These are phyloP conservation scores for Heliosperma pusillum DNA, from an alignment of 148 eudicot species.

Conservation along the genomic window DNA sequence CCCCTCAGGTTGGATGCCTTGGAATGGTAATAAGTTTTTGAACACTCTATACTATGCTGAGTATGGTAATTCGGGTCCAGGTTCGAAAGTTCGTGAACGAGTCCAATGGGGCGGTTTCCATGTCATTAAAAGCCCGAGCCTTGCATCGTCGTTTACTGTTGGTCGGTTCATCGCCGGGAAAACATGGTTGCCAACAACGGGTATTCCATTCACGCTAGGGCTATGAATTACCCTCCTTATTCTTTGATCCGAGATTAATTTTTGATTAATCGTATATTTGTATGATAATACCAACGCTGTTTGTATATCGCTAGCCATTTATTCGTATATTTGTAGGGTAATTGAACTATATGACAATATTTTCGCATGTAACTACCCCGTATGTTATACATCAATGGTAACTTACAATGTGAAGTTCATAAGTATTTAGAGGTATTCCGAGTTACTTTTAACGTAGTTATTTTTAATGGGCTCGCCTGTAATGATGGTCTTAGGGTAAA, in stretches of 20 bases:
- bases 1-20: slow-evolving; percentile 50
- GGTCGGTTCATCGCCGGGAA: slow-evolving; percentile 50
- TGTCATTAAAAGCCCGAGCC: slow-evolving; percentile 23
- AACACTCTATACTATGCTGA: slow-evolving; percentile 58
- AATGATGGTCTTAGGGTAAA: too few relatives aligned
- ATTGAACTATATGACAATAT: too few relatives aligned
- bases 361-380: too few relatives aligned
- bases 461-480: too few relatives aligned
- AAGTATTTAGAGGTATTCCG: too few relatives aligned
- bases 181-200: slow-evolving; percentile 61
- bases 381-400: too few relatives aligned
- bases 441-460: too few relatives aligned
- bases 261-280: slow-evolving; percentile 19
- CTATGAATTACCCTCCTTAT: slow-evolving; percentile 26
- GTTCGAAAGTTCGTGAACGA: slow-evolving; percentile 32
- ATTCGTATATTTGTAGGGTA: not conserved
- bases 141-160: slow-evolving; percentile 36
- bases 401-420: too few relatives aligned
- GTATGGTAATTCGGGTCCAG: slow-evolving; percentile 51
- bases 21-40: slow-evolving; percentile 31
- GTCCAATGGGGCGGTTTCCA: slow-evolving; percentile 64
- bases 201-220: slow-evolving; percentile 50
- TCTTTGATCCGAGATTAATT: slow-evolving; percentile 15
- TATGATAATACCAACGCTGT: slow-evolving; percentile 1
- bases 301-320: not conserved